phyloP scores from a whole-genome alignment of 306 rosid species.

The Rosa multiflora region DNA sequence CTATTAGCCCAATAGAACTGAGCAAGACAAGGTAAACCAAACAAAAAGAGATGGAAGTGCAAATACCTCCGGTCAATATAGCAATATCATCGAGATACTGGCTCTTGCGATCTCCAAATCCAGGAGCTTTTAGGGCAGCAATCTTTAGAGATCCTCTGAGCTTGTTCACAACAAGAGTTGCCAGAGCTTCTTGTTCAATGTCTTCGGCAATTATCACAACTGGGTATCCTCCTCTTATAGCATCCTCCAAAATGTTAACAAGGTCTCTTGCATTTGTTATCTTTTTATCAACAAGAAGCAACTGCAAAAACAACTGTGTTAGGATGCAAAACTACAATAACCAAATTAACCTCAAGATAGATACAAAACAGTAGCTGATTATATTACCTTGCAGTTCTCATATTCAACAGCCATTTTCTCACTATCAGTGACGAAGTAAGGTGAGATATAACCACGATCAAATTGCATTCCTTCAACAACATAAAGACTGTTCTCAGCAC shows the following conservation, averaged over 20 bases:
- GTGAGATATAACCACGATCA: conserved; percentile 98
- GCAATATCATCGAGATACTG: conserved; percentile 99
- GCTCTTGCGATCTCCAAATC: conserved; percentile 99
- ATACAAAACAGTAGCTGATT: not conserved
- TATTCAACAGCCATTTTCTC: conserved; percentile 96
- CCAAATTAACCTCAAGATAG: not conserved
- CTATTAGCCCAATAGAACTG: not conserved
- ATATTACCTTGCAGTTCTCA: conserved; percentile 87
- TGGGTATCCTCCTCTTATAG: conserved; percentile 89
- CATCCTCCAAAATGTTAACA: conserved; percentile 83
- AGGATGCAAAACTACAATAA: not conserved
- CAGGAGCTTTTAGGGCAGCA: conserved; percentile 99
- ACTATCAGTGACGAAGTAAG: conserved; percentile 95
- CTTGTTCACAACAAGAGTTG: conserved; percentile 94
- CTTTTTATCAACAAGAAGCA: conserved; percentile 95
- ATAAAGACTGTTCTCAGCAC: conserved; percentile 89
- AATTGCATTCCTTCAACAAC: conserved; percentile 99
- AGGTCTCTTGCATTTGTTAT: conserved; percentile 95
- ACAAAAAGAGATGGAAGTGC: not conserved
- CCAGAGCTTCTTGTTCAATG: conserved; percentile 97
- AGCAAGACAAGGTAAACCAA: not conserved
- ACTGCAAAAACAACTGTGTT: conserved; percentile 44
- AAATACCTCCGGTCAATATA: conserved; percentile 82
- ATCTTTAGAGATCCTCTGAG: conserved; percentile 97
- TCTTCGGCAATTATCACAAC: conserved; percentile 83